Percentiles rank a stretch among this genome's conserved stretches.
Conservation (phyloP, 2,329 filamentous ascomycete species). For the Neobulgaria alba region DNA sequence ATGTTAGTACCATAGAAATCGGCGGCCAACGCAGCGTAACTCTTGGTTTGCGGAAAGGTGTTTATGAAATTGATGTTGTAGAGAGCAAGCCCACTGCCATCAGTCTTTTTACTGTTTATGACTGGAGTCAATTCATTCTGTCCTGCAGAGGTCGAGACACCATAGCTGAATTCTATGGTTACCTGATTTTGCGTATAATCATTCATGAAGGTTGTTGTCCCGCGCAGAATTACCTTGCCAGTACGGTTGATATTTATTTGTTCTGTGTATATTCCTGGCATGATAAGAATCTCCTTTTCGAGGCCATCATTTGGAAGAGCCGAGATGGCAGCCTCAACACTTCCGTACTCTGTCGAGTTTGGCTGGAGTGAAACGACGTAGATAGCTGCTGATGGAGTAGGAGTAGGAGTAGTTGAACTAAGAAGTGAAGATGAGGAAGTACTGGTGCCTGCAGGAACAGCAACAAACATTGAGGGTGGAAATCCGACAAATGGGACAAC, state of each 20-base stretch:
- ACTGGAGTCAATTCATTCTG: conserved; percentile 37
- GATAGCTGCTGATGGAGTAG: conserved; percentile 3
- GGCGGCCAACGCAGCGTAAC: conserved; percentile 39
- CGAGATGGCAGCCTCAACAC: conserved; percentile 35
- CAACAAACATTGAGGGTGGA: conserved; percentile 25
- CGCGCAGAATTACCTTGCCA: conserved; percentile 33
- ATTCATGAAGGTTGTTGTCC: conserved; percentile 28
- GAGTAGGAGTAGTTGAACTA: conserved; percentile 9
- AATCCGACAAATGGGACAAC: conserved; percentile 26
- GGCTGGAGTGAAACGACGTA: conserved; percentile 29
- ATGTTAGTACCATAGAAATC: conserved; percentile 38
- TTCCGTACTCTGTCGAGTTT: conserved; percentile 32
- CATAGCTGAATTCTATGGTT: conserved; percentile 31
- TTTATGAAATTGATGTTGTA: conserved; percentile 50
- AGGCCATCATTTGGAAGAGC: conserved; percentile 35
- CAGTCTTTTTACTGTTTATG: conserved; percentile 36
- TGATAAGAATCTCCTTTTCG: conserved; percentile 33
- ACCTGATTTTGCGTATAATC: conserved; percentile 32
- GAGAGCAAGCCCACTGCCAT: conserved; percentile 22
- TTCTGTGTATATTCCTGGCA: conserved; percentile 34
- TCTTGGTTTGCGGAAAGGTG: conserved; percentile 32
- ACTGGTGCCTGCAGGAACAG: conserved; percentile 4
- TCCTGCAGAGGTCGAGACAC: conserved; percentile 33
- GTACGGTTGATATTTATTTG: conserved; percentile 34
- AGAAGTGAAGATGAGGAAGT: too few relatives aligned